phyloP scores from a whole-genome alignment of 495 filamentous ascomycete genomes.

The Penicillium manginii region DNA sequence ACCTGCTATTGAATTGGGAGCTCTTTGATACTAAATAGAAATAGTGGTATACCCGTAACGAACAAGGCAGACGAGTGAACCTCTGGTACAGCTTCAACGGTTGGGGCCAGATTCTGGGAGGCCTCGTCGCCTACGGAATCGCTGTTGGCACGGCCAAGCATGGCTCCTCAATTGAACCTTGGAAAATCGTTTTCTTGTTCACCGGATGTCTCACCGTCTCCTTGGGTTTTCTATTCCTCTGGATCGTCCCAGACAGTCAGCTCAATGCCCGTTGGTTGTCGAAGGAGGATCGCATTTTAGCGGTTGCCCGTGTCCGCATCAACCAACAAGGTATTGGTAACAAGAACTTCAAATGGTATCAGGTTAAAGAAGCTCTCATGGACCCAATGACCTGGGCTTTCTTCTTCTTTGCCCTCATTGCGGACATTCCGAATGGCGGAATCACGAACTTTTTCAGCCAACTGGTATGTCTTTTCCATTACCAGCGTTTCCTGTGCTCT shows the following conservation, averaged over 20 bases:
- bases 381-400: conserved; percentile 66
- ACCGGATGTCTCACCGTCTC: conserved; percentile 59
- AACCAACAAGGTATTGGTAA: conserved; percentile 69
- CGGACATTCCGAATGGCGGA: conserved; percentile 65
- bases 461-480: not conserved
- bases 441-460: conserved; percentile 58
- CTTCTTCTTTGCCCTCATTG: conserved; percentile 58
- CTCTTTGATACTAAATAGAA: not conserved
- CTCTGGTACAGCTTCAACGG: conserved; percentile 65
- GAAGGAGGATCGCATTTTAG: conserved; percentile 36
- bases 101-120: conserved; percentile 59
- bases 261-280: conserved; percentile 66
- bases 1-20: too few species aligned
- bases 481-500: not conserved
- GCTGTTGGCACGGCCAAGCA: conserved; percentile 54
- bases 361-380: conserved; percentile 55
- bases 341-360: conserved; percentile 63
- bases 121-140: conserved; percentile 63
- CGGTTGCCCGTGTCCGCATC: conserved; percentile 58
- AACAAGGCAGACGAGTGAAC: conserved; percentile 55
- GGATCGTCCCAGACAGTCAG: conserved; percentile 66
- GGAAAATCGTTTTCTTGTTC: conserved; percentile 67
- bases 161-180: conserved; percentile 55
- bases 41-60: conserved; percentile 61
- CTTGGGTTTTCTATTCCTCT: conserved; percentile 59